Evolutionary conservation across 2,329 filamentous ascomycete species (phyloP).

Genomic region (Botrytis fragariae): DNA sequence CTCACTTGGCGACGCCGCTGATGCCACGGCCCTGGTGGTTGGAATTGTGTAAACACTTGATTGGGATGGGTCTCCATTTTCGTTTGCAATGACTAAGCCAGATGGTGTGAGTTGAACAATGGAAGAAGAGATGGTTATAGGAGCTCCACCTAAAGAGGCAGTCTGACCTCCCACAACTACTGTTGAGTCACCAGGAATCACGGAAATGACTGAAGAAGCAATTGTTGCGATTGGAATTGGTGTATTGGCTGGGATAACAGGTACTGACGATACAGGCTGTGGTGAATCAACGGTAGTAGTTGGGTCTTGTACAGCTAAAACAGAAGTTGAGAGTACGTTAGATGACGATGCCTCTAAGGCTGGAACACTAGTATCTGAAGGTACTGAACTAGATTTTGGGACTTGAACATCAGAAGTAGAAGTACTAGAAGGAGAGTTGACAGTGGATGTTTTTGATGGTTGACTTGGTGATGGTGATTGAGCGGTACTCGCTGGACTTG

Average conservation of each 20-base stretch:
- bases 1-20: neutral
- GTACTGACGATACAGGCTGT: neutral
- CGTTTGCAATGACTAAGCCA: neutral
- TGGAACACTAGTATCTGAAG: neutral
- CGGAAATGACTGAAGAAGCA: slow-evolving; percentile 23
- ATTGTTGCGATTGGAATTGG: slow-evolving; percentile 28
- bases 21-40: neutral
- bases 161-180: slow-evolving; percentile 24
- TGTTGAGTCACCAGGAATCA: slow-evolving; percentile 21
- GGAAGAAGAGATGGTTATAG: slow-evolving; percentile 10
- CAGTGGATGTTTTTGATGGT: slow-evolving; percentile 18
- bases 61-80: neutral
- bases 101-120: slow-evolving; percentile 7
- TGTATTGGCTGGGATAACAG: neutral
- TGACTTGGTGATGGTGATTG: slow-evolving; percentile 25
- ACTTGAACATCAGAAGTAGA: slow-evolving; percentile 6
- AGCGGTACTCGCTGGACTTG: slow-evolving; percentile 24
- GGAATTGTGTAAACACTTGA: slow-evolving; percentile 1
- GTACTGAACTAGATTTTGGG: neutral
- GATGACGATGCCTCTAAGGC: neutral
- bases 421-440: neutral
- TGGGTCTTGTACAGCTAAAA: neutral
- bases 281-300: neutral
- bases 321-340: neutral
- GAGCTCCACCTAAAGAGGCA: neutral